These are phyloP conservation scores for Psilocybe cyanescens DNA, from an alignment of 768 basidiomycete species.

Conservation along the genomic window DNA sequence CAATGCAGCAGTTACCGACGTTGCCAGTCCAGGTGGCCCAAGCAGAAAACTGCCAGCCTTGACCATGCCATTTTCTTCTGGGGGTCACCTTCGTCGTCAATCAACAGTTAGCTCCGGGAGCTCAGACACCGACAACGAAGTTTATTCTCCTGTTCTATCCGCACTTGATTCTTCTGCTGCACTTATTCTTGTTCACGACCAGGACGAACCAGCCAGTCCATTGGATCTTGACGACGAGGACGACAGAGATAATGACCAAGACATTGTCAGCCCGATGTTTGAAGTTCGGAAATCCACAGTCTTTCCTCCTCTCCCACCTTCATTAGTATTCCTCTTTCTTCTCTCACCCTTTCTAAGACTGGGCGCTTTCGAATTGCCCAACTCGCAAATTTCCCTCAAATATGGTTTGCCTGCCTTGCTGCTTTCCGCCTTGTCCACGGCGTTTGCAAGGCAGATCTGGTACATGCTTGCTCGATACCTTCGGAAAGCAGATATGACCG, in stretches of 20 bases:
- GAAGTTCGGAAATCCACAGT: conserved; percentile 41
- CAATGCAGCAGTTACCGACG: conserved; percentile 14
- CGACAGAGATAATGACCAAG: conserved; percentile 49
- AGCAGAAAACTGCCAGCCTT: conserved; percentile 19
- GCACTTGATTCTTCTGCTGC: conserved; percentile 50
- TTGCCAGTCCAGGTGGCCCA: conserved; percentile 12
- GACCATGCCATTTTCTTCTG: conserved; percentile 14
- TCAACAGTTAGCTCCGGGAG: conserved; percentile 28
- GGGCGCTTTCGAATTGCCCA: conserved; percentile 67
- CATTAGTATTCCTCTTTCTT: conserved; percentile 69
- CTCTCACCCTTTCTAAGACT: conserved; percentile 71
- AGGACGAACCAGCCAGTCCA: conserved; percentile 47
- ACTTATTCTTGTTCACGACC: conserved; percentile 66
- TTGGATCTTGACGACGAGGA: conserved; percentile 40
- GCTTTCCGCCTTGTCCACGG: conserved; percentile 59
- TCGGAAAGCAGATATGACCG: conserved; percentile 65
- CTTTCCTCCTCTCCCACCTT: conserved; percentile 58
- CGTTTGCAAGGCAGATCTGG: conserved; percentile 70
- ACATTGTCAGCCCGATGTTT: conserved; percentile 47
- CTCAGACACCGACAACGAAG: conserved; percentile 27
- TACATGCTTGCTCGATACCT: conserved; percentile 79
- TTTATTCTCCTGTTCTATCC: conserved; percentile 27
- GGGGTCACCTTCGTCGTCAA: conserved; percentile 14
- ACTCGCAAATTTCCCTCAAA: conserved; percentile 49
- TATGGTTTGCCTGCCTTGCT: conserved; percentile 53